A percentile compares a stretch with the other conserved stretches of the same genome.
Conservation (phyloP, 805 yeast species). For the Metschnikowia baotianmanensis region DNA sequence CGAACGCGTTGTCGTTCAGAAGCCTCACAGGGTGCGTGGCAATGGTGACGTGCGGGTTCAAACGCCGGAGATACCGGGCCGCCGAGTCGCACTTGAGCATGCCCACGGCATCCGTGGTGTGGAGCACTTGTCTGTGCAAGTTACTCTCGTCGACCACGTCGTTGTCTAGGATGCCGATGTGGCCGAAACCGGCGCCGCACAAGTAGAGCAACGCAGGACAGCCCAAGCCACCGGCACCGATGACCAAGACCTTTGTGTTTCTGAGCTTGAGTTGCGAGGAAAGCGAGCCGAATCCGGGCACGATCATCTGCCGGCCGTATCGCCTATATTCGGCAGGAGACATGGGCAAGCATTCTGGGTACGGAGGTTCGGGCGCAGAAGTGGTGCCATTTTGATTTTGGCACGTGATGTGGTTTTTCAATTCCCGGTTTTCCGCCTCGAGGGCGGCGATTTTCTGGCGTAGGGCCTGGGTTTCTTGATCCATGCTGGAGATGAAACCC, state of each 20-base stretch:
- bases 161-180: slow-evolving; percentile 81
- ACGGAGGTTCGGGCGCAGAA: no score
- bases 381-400: no score
- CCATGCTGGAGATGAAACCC: slow-evolving; percentile 2
- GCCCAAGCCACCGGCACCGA: slow-evolving; percentile 98
- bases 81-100: slow-evolving; percentile 81
- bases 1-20: slow-evolving; percentile 56
- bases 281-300: slow-evolving; percentile 66
- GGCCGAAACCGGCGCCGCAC: slow-evolving; percentile 85
- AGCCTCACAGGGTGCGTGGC: slow-evolving; percentile 52
- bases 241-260: slow-evolving; percentile 59
- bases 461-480: slow-evolving; percentile 21
- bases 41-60: slow-evolving; percentile 70
- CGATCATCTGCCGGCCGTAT: slow-evolving; percentile 95
- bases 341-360: slow-evolving; percentile 15
- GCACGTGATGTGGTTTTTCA: slow-evolving; percentile 5
- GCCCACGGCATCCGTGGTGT: slow-evolving; percentile 65
- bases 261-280: slow-evolving; percentile 57
- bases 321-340: slow-evolving; percentile 69
- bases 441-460: slow-evolving; percentile 22
- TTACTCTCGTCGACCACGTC: slow-evolving; percentile 84
- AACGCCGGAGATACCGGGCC: slow-evolving; percentile 40
- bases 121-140: slow-evolving; percentile 86
- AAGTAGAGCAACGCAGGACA: slow-evolving; percentile 86
- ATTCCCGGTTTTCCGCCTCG: slow-evolving; percentile 20